Conservation (phyloP, 495 filamentous ascomycete genomes). For the Parachaetomium inaequale region DNA sequence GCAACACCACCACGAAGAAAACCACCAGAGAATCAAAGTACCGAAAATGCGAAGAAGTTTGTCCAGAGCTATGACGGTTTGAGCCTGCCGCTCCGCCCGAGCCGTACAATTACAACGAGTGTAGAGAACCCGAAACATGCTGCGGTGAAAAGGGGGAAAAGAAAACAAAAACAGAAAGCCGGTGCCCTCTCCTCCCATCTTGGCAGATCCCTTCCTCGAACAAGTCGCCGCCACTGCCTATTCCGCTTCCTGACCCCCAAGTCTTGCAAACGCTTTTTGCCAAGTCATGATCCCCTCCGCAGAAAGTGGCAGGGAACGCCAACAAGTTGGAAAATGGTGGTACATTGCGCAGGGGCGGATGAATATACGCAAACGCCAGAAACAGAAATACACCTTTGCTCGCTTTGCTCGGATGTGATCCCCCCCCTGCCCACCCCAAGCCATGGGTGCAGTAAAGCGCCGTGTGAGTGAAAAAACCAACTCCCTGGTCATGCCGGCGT, state of each 20-base stretch:
- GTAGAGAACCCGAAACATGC: neutral
- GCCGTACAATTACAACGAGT: constrained; percentile 14
- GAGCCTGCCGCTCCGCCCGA: constrained; percentile 12
- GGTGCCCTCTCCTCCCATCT: constrained; percentile 5
- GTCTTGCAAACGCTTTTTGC: constrained; percentile 21
- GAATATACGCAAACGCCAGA: constrained; percentile 28
- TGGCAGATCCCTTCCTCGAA: neutral
- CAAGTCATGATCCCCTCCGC: constrained; percentile 23
- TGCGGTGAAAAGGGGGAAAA: neutral
- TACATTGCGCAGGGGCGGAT: constrained; percentile 31
- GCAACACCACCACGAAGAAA: neutral
- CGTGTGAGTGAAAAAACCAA: constrained; percentile 1
- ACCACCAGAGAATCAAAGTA: neutral
- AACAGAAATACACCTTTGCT: constrained; percentile 28
- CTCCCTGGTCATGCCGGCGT: constrained; percentile 15
- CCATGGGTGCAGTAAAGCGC: neutral
- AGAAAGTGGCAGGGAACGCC: constrained; percentile 17
- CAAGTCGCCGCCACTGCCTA: neutral
- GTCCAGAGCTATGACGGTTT: constrained; percentile 9
- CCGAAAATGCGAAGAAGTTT: neutral
- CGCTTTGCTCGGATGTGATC: neutral
- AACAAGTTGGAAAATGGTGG: constrained; percentile 17
- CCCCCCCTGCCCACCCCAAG: neutral
- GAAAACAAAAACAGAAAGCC: constrained; percentile 23
- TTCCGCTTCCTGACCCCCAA: neutral